A percentile compares a stretch with the other conserved stretches of the same genome.
phyloP scores from a whole-genome alignment of 1,139 yeast species.

The Arxiozyma bovina region DNA sequence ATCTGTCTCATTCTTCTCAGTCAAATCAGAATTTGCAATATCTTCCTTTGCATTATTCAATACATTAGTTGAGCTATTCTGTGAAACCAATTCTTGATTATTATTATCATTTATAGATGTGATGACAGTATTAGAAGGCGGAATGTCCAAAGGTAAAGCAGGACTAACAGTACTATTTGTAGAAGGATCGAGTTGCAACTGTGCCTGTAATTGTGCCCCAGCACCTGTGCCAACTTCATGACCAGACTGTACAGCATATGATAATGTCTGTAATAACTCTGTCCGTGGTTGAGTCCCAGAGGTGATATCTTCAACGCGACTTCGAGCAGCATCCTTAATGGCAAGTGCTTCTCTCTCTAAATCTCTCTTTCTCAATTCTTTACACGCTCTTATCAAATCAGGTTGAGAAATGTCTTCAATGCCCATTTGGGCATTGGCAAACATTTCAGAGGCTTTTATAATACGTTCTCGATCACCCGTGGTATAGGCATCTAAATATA shows the following conservation, averaged over 20 bases:
- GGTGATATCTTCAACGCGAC: neutral
- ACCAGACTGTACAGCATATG: neutral
- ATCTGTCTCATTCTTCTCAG: neutral
- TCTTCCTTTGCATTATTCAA: no score
- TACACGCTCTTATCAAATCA: constrained; percentile 68
- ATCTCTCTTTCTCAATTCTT: constrained; percentile 64
- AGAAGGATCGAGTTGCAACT: constrained; percentile 3
- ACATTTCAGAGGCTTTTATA: constrained; percentile 90
- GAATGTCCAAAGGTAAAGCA: neutral
- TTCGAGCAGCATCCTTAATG: constrained; percentile 12
- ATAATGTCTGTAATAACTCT: neutral
- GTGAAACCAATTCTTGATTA: neutral
- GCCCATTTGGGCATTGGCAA: constrained; percentile 91
- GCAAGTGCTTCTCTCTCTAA: constrained; percentile 42
- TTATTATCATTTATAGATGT: neutral
- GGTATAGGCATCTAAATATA: constrained; percentile 66
- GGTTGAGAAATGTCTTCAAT: constrained; percentile 73
- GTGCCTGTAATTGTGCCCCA: constrained; percentile 25
- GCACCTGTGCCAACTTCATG: constrained; percentile 20
- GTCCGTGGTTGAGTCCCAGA: neutral
- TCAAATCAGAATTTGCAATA: neutral
- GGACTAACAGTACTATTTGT: neutral
- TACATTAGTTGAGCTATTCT: neutral
- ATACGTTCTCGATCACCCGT: constrained; percentile 77
- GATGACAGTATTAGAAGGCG: no score